Evolutionary conservation across 2,329 filamentous ascomycete genomes (phyloP).

Genomic region (Trichocomaceae sp.): DNA sequence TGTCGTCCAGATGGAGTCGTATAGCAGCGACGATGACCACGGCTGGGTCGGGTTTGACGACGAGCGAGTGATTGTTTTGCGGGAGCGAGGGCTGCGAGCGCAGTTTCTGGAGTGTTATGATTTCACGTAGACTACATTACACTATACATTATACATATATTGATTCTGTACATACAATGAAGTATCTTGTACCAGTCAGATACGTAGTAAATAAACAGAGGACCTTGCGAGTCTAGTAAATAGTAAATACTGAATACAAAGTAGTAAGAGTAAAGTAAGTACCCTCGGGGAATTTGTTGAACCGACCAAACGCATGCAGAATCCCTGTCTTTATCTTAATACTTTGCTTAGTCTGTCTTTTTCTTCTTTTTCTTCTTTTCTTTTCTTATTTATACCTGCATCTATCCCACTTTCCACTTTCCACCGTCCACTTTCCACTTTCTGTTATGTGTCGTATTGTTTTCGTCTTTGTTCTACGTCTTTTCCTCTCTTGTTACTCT

Average conservation of each 20-base stretch:
- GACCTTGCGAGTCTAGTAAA: conserved; percentile 11
- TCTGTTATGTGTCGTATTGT: no score
- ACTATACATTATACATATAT: neutral
- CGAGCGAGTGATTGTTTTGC: conserved; percentile 80
- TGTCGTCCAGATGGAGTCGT: conserved; percentile 30
- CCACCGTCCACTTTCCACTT: no score
- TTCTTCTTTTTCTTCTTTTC: no score
- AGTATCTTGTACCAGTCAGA: no score
- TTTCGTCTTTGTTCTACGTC: no score
- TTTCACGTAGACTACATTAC: conserved; percentile 58
- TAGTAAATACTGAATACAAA: no score
- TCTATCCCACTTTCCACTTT: neutral
- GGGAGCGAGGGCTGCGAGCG: conserved; percentile 60
- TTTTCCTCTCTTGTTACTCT: no score
- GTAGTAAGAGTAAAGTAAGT: neutral
- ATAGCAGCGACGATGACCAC: conserved; percentile 26
- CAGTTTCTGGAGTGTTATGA: conserved; percentile 80
- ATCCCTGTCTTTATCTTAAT: conserved; percentile 7
- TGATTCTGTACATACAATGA: no score
- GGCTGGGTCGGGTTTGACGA: conserved; percentile 84
- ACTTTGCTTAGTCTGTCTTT: no score
- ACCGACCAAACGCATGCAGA: conserved; percentile 5
- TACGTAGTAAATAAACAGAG: neutral
- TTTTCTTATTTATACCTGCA: neutral
- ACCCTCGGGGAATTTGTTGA: conserved; percentile 10